Evolutionary conservation across 129 eudicot genomes (phyloP).

Genomic region (Saussurea involucrata): DNA sequence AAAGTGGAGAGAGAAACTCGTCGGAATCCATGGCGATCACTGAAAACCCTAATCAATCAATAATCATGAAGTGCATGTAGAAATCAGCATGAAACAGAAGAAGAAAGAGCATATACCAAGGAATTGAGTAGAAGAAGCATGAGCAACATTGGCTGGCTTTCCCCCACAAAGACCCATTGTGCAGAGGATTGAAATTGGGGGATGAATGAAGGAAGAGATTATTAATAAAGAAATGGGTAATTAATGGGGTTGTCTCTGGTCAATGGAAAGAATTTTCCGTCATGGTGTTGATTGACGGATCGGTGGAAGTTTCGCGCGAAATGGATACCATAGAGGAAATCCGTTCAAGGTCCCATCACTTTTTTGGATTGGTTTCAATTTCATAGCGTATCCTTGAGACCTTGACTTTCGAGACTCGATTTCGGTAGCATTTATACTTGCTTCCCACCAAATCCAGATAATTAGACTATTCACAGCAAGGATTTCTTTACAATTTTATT

Average conservation of each 20-base stretch:
- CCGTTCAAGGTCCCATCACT: not conserved
- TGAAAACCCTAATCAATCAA: not conserved
- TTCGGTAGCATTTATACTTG: not conserved
- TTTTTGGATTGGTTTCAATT: not conserved
- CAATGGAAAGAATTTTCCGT: not conserved
- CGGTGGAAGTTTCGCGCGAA: not conserved
- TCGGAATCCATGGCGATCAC: not conserved
- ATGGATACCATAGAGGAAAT: not conserved
- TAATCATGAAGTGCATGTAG: not conserved
- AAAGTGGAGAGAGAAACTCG: not conserved
- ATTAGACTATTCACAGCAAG: too few relatives aligned
- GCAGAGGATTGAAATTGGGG: not conserved
- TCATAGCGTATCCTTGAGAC: not conserved
- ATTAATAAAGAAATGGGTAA: slow-evolving; percentile 8
- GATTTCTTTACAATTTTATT: too few relatives aligned
- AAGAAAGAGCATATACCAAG: slow-evolving; percentile 42
- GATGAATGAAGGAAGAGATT: not conserved
- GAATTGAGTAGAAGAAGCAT: slow-evolving; percentile 71
- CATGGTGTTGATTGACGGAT: not conserved
- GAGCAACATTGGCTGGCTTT: slow-evolving; percentile 62
- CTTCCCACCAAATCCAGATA: not conserved
- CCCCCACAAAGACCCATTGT: slow-evolving; percentile 71
- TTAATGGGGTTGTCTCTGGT: slow-evolving; percentile 15
- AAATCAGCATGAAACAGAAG: not conserved
- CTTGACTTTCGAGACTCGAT: slow-evolving; percentile 7